Conservation (phyloP, 2,329 filamentous ascomycete species). For the Hymenoscyphus repandus region DNA sequence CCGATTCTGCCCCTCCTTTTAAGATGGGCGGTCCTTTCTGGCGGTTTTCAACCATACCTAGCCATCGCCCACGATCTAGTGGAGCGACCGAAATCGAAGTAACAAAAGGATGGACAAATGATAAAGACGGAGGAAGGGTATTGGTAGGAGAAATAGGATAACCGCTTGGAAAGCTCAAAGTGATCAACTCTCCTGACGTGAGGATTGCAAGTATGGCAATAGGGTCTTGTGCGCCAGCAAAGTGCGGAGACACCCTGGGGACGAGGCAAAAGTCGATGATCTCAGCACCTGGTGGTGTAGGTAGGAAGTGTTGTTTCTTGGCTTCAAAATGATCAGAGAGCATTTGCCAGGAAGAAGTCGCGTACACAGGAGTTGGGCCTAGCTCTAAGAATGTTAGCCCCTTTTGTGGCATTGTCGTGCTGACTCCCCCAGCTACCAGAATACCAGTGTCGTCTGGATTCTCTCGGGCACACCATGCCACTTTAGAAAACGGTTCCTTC, state of each 20-base stretch:
- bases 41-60: conserved; percentile 82
- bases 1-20: conserved; percentile 70
- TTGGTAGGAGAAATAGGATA: conserved; percentile 89
- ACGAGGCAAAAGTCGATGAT: conserved; percentile 78
- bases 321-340: conserved; percentile 73
- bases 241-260: conserved; percentile 78
- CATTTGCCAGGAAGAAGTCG: conserved; percentile 84
- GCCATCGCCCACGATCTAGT: conserved; percentile 76
- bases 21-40: conserved; percentile 73
- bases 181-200: conserved; percentile 82
- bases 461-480: conserved; percentile 90
- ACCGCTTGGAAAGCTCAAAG: conserved; percentile 86
- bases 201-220: conserved; percentile 77
- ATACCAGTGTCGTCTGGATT: conserved; percentile 92
- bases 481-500: conserved; percentile 69
- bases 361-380: conserved; percentile 81
- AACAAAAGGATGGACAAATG: conserved; percentile 86
- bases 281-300: conserved; percentile 71
- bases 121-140: conserved; percentile 81
- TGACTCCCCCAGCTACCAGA: conserved; percentile 76
- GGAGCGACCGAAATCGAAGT: conserved; percentile 66
- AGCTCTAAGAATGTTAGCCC: conserved; percentile 87
- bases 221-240: conserved; percentile 82
- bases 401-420: conserved; percentile 60
- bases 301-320: conserved; percentile 67